Base-by-base conservation (phyloP, 139 green algal genomes). In the Coelastrella sp. region DNA sequence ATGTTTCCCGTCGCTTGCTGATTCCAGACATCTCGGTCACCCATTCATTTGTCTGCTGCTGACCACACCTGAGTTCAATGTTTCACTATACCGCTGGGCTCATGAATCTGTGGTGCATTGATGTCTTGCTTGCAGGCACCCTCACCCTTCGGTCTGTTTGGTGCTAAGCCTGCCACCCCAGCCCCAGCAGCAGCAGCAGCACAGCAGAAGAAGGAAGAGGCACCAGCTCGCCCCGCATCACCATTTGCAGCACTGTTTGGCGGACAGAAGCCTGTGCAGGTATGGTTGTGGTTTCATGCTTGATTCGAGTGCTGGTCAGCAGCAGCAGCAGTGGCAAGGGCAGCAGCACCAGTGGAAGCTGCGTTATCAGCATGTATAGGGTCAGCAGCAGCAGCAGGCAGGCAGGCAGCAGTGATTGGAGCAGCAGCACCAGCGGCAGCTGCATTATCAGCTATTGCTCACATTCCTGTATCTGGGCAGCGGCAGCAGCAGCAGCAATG, bases 211-310 rank as follows among this genome's bases (percentile, higher is more conserved):
- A 73, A 92, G 82, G 23, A 86, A 11, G 59, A 59, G 22, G 80
- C 65, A 2, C 22, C 88, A 19, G 87, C 71, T 3, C 22, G 61
- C 4, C 61, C 84, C 10, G 84, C 71, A 13, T 71, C 57, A 17
- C 84, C 73, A n/a, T 89, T 89, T 14, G 84, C 68, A 8, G 76
- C 23, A 6, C 74, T 90, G 32, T 90, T 90, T 74, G 86, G 86
- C 17, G 86, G 32, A 5, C 22, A 58, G 59, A 14, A 22, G 5
- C 20, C 80, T 59, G 74, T 80, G 23, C 74, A 80, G 74, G 74
- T 80, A 23, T 76, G 68, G 68, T 3, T 22, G 2, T 32, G 71
- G 13, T 32, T 23, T 16, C 19, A 10, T 23, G 19, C 13, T 16
- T 77, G 71, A 0, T 32, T 22, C 71, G 19, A 6, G 13, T 77